Evolutionary conservation across 164 flowering plant genomes (phyloP).

Genomic region (Stephania japonica): DNA sequence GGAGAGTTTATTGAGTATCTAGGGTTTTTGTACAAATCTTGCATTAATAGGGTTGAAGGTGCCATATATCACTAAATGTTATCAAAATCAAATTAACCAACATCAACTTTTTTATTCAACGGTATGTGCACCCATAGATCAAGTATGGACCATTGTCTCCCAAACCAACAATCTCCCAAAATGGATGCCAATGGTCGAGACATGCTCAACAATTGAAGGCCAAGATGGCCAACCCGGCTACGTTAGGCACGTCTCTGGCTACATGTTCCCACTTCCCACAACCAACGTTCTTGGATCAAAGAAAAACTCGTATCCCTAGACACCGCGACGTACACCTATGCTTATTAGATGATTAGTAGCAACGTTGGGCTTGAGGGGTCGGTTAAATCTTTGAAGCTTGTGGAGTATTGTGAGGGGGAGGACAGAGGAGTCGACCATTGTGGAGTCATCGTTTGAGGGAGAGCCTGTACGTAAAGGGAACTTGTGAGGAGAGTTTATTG

Average conservation of each 20-base stretch:
- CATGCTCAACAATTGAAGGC: conserved; percentile 46
- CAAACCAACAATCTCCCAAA: conserved; percentile 36
- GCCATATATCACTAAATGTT: too few species aligned
- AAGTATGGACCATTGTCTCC: conserved; percentile 49
- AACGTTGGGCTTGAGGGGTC: conserved; percentile 64
- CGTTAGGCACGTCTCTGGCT: conserved; percentile 50
- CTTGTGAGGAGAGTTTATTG: conserved; percentile 35
- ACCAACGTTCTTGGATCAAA: conserved; percentile 57
- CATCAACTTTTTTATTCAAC: too few species aligned
- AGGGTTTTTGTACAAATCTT: conserved; percentile 54
- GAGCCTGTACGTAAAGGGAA: conserved; percentile 44
- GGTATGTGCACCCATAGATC: conserved; percentile 43
- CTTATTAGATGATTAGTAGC: conserved; percentile 48
- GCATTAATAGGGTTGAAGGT: conserved; percentile 43
- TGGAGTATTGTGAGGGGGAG: conserved; percentile 43
- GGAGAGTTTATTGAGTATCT: conserved; percentile 44
- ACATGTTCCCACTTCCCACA: conserved; percentile 58
- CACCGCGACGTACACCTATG: conserved; percentile 26
- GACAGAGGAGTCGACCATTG: conserved; percentile 33
- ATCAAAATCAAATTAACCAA: too few species aligned
- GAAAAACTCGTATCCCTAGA: conserved; percentile 46
- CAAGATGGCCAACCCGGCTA: conserved; percentile 47
- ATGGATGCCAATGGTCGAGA: conserved; percentile 82
- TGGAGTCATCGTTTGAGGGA: conserved; percentile 47
- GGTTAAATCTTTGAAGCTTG: conserved; percentile 40